These are phyloP conservation scores for Xylariaceae sp. DNA, from an alignment of 2,329 filamentous ascomycete species.

Conservation along the genomic window DNA sequence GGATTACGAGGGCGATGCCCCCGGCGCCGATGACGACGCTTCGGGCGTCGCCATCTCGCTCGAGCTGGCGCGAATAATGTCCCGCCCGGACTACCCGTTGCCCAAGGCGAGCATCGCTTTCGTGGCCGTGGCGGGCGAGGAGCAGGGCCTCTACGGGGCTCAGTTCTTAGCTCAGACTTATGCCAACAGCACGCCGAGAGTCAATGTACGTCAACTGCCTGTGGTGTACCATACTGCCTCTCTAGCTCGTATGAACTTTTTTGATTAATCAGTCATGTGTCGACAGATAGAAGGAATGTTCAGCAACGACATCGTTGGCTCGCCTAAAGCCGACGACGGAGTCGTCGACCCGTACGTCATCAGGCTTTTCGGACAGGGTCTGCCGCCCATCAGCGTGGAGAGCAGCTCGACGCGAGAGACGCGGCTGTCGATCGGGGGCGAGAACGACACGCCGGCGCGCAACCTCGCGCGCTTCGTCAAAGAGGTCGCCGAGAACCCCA, in stretches of 20 bases:
- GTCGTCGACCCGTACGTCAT: constrained; percentile 57
- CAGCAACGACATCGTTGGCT: constrained; percentile 65
- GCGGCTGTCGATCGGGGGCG: constrained; percentile 55
- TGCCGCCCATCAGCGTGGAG: constrained; percentile 49
- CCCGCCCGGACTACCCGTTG: constrained; percentile 46
- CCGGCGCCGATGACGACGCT: constrained; percentile 65
- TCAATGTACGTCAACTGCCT: constrained; percentile 36
- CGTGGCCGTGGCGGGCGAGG: constrained; percentile 63
- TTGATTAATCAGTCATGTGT: neutral
- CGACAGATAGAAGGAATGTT: constrained; percentile 61
- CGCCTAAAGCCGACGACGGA: constrained; percentile 52
- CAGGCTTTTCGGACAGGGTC: constrained; percentile 61
- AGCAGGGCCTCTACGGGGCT: constrained; percentile 61
- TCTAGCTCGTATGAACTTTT: neutral
- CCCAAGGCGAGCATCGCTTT: constrained; percentile 62
- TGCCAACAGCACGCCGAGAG: constrained; percentile 52
- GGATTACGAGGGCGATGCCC: constrained; percentile 59
- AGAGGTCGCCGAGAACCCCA: constrained; percentile 59
- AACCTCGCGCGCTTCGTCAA: constrained; percentile 62
- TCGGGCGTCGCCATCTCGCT: constrained; percentile 61
- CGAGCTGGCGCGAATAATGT: constrained; percentile 61
- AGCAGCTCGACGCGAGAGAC: constrained; percentile 45
- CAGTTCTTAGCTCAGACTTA: constrained; percentile 59
- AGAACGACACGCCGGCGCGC: constrained; percentile 62
- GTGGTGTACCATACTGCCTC: neutral